Evolutionary conservation across 768 basidiomycete species (phyloP), one percentile per base, ranked within the genome.

Genomic region (Neoboletus magnificus): DNA sequence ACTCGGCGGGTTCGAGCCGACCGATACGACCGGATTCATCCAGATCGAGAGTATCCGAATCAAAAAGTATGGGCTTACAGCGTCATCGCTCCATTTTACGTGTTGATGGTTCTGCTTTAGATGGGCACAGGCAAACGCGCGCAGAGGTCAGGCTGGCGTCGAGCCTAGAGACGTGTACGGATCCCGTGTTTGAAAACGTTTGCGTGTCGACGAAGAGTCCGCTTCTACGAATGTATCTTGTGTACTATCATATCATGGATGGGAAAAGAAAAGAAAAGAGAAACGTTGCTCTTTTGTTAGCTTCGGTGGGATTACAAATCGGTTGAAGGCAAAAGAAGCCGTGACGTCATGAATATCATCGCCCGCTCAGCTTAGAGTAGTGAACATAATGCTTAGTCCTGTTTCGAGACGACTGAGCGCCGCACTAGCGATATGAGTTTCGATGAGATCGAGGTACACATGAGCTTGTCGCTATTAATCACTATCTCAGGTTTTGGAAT

Each of bases 1-100:
- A 76, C 85, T 98, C 55, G 96, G 97, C 57, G 96, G 95, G 41
- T 98, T 99, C 74, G 93, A 96, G 76, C 95, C 95, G 22, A 91
- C 89, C 32, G 93, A 96, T 67, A 94, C 94, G 35, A 83, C 89
- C 48, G 95, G 95, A 5, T 98, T 98, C 81, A 98, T 98, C 74
- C 87, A 89, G 67, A 98, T 99, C 61, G 92, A 97, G 72, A 92
- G 92, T 32, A 98, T 99, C 73, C 85, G 97, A 45, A 93, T 99
- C 73, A 98, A 97, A 80, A 94, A 97, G 87, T 96, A n/a, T n/a
- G n/a, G n/a, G n/a, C n/a, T n/a, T n/a, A n/a, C n/a, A n/a, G n/a
- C n/a, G n/a, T n/a, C n/a, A 58, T 30, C 10, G 6, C 7, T 22
- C 48, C 39, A 41, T 47, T 59, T 15, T 8, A 16, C 39, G 11